Conservation (phyloP, 345 rosid species). For the Acer saccharum region DNA sequence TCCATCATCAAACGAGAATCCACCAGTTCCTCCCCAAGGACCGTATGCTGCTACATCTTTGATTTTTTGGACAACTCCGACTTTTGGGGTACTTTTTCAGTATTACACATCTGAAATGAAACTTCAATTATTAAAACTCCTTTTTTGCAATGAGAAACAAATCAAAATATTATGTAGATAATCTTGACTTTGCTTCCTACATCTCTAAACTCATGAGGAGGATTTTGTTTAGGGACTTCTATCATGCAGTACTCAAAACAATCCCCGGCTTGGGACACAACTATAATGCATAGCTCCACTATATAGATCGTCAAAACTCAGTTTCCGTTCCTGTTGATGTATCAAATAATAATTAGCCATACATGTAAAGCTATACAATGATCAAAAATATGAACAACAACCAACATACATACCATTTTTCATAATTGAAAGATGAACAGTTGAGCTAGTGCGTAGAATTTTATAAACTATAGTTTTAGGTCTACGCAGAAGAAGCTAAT, state of each 20-base stretch:
- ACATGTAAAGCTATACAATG: not conserved
- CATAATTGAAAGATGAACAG: slow-evolving; percentile 23
- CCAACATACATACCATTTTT: slow-evolving; percentile 36
- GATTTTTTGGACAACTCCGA: slow-evolving; percentile 26
- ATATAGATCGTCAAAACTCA: too few relatives aligned
- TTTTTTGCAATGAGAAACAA: not conserved
- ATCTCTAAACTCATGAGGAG: slow-evolving; percentile 23
- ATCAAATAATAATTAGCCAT: slow-evolving; percentile 9
- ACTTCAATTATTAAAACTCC: not conserved
- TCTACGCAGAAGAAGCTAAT: slow-evolving; percentile 42
- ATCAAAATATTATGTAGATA: not conserved
- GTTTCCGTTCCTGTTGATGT: not conserved
- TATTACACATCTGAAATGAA: slow-evolving; percentile 25
- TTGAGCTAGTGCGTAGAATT: slow-evolving; percentile 13
- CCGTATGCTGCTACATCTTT: slow-evolving; percentile 39
- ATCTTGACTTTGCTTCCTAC: slow-evolving; percentile 47
- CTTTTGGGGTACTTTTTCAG: slow-evolving; percentile 39
- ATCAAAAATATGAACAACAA: slow-evolving; percentile 1
- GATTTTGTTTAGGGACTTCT: slow-evolving; percentile 11
- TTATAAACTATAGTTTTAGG: slow-evolving; percentile 26
- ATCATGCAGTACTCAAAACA: not conserved
- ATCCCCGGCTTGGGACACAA: slow-evolving; percentile 41
- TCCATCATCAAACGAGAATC: slow-evolving; percentile 73
- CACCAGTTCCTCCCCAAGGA: slow-evolving; percentile 92
- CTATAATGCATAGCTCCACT: too few relatives aligned